Conservation (phyloP, 768 basidiomycete species). For the Podaxis mareebaensis region DNA sequence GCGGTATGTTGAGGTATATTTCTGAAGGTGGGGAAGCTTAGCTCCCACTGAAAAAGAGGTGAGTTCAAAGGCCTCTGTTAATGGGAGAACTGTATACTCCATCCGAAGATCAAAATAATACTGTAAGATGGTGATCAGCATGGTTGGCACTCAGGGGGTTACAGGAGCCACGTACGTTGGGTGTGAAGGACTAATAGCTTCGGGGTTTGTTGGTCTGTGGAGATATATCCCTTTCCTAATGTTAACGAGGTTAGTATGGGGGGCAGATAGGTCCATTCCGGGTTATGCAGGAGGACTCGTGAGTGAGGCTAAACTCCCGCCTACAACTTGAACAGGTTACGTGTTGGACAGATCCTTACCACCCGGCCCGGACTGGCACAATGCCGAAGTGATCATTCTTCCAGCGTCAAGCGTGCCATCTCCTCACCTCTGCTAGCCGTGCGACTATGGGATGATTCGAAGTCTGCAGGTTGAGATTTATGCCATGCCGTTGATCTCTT, state of each 20-base stretch:
- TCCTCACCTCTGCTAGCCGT: no score
- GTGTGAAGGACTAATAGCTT: neutral
- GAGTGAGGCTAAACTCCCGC: no score
- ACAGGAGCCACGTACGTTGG: neutral
- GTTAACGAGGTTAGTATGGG: slow-evolving; percentile 2
- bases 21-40: slow-evolving; percentile 42
- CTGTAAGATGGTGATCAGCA: slow-evolving; percentile 22
- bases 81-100: slow-evolving; percentile 37
- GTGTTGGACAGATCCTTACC: no score
- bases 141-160: neutral
- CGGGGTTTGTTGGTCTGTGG: slow-evolving; percentile 17
- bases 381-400: no score
- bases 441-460: no score
- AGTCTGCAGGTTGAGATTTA: no score
- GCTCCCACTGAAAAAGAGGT: slow-evolving; percentile 40
- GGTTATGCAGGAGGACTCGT: no score
- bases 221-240: slow-evolving; percentile 28
- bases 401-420: no score
- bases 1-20: slow-evolving; percentile 42
- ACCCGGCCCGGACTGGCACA: no score
- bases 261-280: neutral
- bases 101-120: slow-evolving; percentile 44
- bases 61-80: neutral
- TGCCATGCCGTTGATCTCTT: no score
- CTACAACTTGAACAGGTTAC: no score